A percentile compares a stretch with the other conserved stretches of the same genome.
These are phyloP conservation scores for Irineochytrium annulatum DNA, from an alignment of 192 early-diverging fungal genomes.

Conservation along the genomic window DNA sequence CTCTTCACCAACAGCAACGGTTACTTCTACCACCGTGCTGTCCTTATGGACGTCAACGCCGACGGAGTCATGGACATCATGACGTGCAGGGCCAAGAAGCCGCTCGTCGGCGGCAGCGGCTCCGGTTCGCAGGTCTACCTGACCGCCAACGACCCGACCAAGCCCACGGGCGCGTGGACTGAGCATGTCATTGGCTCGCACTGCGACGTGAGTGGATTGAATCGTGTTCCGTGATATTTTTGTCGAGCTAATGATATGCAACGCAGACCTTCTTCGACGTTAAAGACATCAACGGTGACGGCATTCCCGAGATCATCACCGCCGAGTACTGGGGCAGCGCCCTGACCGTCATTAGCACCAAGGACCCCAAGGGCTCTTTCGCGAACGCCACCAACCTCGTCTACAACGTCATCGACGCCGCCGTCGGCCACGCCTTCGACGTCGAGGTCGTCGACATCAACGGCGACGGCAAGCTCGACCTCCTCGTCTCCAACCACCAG, in stretches of 20 bases:
- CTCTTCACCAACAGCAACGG: constrained; percentile 9
- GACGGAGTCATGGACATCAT: constrained; percentile 20
- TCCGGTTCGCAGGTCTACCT: constrained; percentile 8
- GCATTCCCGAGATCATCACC: constrained; percentile 13
- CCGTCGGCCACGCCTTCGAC: constrained; percentile 14
- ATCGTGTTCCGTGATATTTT: neutral
- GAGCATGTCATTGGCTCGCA: constrained; percentile 19
- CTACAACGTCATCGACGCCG: constrained; percentile 9
- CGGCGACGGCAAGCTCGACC: constrained; percentile 21
- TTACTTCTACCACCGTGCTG: constrained; percentile 24
- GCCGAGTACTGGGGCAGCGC: constrained; percentile 19
- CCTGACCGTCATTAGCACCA: constrained; percentile 10
- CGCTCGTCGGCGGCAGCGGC: constrained; percentile 1
- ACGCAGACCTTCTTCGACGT: constrained; percentile 17
- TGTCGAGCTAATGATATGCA: neutral
- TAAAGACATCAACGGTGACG: constrained; percentile 14
- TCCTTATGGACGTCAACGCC: constrained; percentile 14
- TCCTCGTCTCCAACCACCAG: constrained; percentile 23
- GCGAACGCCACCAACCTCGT: constrained; percentile 6
- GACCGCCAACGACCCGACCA: constrained; percentile 11
- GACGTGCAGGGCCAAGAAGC: constrained; percentile 21
- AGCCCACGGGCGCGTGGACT: constrained; percentile 14
- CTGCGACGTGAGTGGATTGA: constrained; percentile 9
- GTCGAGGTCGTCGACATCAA: constrained; percentile 23
- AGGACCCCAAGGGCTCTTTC: constrained; percentile 2